Evolutionary conservation across 176 grass and related monocot genomes (phyloP), one percentile per base, ranked within the genome.

Genomic region (Dendrocalamus sinicus): DNA sequence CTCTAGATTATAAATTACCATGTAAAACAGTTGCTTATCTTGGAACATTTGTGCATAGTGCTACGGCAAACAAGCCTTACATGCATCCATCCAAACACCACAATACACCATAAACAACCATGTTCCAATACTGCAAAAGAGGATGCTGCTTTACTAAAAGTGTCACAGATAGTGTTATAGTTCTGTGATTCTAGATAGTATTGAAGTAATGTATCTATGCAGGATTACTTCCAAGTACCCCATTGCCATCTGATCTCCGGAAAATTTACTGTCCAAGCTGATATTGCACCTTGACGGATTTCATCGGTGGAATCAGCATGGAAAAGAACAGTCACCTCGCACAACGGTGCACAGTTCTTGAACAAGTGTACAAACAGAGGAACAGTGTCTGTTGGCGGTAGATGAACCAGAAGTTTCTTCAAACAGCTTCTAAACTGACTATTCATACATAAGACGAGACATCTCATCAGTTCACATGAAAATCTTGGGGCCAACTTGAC

Each of bases 401-500:
- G 22, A 87, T 95, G 84, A n/a, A 98, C 44, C 24, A 89, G 26
- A 58, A 98, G 69, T 85, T 91, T 95, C 78, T 90, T 87, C 66
- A 92, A 84, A 81, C 76, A 79, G 30, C 83, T 75, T 78, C 12
- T 37, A 73, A 76, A 88, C 53, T 67, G 75, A 68, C 37, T 76
- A 43, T 47, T n/a, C 22, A 26, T 73, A 20, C 35, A 73, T 20
- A 78, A 60, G n/a, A 41, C 6, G 5, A 85, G 50, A 82, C 26
- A 77, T 30, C 48, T 54, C 75, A 87, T 78, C 83, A 94, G 63
- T 80, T 61, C 70, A 81, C 79, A 70, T 70, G 79, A 91, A 76
- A 89, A 86, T 44, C 61, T 85, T 16, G 89, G 84, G 37, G 57
- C 83, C 83, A 98, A 76, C 45, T 88, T 90, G 40, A 90, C 89